Base-by-base conservation (phyloP, 331 rosid species). In the Rhamnella rubrinervis region DNA sequence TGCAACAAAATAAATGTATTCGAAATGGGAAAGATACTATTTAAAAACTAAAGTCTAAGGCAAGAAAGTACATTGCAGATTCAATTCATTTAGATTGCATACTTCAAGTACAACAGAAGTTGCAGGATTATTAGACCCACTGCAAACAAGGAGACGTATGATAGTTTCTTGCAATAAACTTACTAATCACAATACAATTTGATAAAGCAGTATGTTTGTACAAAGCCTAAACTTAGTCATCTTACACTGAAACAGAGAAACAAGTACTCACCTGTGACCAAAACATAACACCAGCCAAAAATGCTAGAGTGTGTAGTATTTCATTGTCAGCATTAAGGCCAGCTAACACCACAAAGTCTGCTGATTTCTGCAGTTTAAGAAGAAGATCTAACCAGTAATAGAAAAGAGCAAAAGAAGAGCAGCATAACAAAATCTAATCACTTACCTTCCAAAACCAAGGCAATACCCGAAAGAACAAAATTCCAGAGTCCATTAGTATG, bases 361-460 rank as follows among this genome's bases (percentile, higher is more conserved):
- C 97, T 16, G 98, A 85, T 87, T 83, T 87, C 98, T 93, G 89
- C 89, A 85, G 77, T 80, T 68, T 59, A 60, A 8, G 18, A 35
- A 47, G 63, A 15, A 51, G 66, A 70, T 74, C 47, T 76, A 65
- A 49, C 49, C 38, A 17, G 3, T 28, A 51, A 52, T 8, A 72
- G 46, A 71, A 8, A 77, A 65, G 70, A 68, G 47, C 51, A 76
- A 71, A 41, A 38, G 26, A 53, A 21, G 7, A 25, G 40, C n/a
- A 55, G 59, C 50, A 66, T 23, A 73, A 70, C 55, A 20, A 56
- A 19, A 73, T 47, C 55, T 61, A 82, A 76, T 71, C 18, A 65
- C 85, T 79, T 71, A 91, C 98, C 96, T 91, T 91, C 98, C 98
- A 93, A 80, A 93, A 78, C 97, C 95, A 91, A 75, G 98, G 98